Conservation (phyloP, 495 filamentous ascomycete species). For the Lophium mytilinum region DNA sequence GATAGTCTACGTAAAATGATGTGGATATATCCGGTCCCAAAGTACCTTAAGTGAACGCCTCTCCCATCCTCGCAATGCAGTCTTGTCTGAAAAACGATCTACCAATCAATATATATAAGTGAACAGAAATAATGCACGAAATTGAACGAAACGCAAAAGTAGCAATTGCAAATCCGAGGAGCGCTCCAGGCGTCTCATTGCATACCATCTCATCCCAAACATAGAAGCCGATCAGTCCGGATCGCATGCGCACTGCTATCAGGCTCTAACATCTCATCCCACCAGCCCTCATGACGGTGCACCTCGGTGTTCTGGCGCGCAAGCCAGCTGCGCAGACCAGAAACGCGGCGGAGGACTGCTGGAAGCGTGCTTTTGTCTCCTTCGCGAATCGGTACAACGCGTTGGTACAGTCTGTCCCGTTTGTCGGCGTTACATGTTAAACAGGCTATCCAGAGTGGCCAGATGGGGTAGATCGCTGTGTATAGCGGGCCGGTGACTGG, state of each 20-base stretch:
- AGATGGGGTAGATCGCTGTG: conserved; percentile 18
- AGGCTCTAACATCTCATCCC: conserved; percentile 19
- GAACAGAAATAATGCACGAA: too few species aligned
- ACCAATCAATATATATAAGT: too few species aligned
- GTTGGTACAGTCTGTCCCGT: conserved; percentile 17
- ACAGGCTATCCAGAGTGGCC: conserved; percentile 16
- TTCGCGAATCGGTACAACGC: conserved; percentile 16
- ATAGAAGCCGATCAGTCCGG: conserved; percentile 12
- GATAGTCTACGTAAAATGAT: too few species aligned
- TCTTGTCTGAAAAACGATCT: too few species aligned
- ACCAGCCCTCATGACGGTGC: conserved; percentile 17
- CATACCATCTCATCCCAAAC: conserved; percentile 8
- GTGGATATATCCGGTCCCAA: too few species aligned
- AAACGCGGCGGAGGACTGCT: conserved; percentile 13
- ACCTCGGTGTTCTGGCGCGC: conserved; percentile 7
- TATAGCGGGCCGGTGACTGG: conserved; percentile 19
- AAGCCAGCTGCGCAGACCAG: conserved; percentile 18
- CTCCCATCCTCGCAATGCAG: too few species aligned
- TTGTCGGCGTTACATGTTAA: conserved; percentile 15
- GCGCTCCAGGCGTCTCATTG: too few species aligned
- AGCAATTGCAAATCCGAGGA: too few species aligned
- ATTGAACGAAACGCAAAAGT: too few species aligned
- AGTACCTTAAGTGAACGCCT: too few species aligned
- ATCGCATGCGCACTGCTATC: conserved; percentile 10
- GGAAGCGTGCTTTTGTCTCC: conserved; percentile 20